These are phyloP conservation scores for Pulveroboletus sp. DNA, from an alignment of 768 basidiomycete species.

Conservation along the genomic window DNA sequence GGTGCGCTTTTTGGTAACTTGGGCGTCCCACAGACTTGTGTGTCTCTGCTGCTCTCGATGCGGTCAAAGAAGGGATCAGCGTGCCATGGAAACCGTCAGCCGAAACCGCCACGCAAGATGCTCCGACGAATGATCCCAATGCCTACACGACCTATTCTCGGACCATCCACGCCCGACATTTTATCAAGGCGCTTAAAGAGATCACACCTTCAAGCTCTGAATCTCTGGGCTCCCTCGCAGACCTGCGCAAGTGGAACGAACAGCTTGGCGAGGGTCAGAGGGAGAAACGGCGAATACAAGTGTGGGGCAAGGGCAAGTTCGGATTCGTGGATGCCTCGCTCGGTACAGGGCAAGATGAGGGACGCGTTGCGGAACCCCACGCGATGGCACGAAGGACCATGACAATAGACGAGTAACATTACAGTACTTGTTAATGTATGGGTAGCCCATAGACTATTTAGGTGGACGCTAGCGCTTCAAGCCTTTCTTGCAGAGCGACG, in stretches of 20 bases:
- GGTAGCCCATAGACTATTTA: constrained; percentile 7
- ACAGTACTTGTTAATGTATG: constrained; percentile 19
- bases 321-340: constrained; percentile 63
- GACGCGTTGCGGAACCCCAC: constrained; percentile 35
- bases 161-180: constrained; percentile 57
- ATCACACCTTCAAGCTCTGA: constrained; percentile 90
- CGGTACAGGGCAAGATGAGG: constrained; percentile 36
- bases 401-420: constrained; percentile 28
- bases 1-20: constrained; percentile 4
- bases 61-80: constrained; percentile 78
- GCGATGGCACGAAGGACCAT: constrained; percentile 10
- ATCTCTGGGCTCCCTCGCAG: constrained; percentile 65
- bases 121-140: neutral
- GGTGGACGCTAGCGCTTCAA: constrained; percentile 9
- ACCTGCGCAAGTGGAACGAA: constrained; percentile 86
- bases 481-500: constrained; percentile 19
- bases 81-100: constrained; percentile 64
- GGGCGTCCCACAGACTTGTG: constrained; percentile 63
- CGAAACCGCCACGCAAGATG: constrained; percentile 3
- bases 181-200: constrained; percentile 80
- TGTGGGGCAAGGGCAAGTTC: constrained; percentile 86
- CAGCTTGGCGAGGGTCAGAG: constrained; percentile 86
- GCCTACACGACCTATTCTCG: constrained; percentile 28
- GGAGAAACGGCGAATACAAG: constrained; percentile 61
- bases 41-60: constrained; percentile 87